A percentile compares a stretch with the other conserved stretches of the same genome.
Conservation (phyloP, 495 filamentous ascomycete species). For the Penicillium fimorum region DNA sequence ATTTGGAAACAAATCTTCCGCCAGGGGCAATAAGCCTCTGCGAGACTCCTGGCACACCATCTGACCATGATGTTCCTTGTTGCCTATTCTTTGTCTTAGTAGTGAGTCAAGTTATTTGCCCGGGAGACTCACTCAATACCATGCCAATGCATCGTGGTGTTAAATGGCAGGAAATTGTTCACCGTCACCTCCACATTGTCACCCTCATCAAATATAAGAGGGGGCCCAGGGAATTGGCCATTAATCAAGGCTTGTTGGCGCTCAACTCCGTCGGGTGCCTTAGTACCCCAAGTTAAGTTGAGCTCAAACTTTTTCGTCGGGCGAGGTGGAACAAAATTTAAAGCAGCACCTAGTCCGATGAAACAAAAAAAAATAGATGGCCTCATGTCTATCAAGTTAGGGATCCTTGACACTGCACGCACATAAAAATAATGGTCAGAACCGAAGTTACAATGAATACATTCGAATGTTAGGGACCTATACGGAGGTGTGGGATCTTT, state of each 20-base stretch:
- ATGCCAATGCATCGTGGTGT: slow-evolving; percentile 47
- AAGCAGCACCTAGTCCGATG: background rate
- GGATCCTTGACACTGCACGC: background rate
- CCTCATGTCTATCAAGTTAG: background rate
- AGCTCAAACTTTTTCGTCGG: slow-evolving; percentile 4
- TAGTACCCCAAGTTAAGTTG: slow-evolving; percentile 33
- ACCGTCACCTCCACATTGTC: slow-evolving; percentile 49
- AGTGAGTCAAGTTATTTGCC: too few relatives aligned
- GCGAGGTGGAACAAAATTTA: background rate
- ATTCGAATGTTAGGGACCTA: background rate
- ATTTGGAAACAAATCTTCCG: slow-evolving; percentile 39
- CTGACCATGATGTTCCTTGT: slow-evolving; percentile 31
- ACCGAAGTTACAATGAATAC: background rate
- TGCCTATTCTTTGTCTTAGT: slow-evolving; percentile 14
- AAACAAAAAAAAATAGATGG: background rate
- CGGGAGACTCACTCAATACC: slow-evolving; percentile 17
- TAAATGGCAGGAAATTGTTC: slow-evolving; percentile 25
- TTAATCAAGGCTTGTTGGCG: slow-evolving; percentile 52
- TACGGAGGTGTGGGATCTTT: too few relatives aligned
- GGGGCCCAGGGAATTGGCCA: slow-evolving; percentile 53
- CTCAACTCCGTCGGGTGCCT: slow-evolving; percentile 34
- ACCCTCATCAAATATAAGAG: slow-evolving; percentile 55
- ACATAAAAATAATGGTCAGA: background rate
- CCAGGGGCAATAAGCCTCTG: slow-evolving; percentile 40
- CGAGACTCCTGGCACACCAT: slow-evolving; percentile 43